A percentile compares a stretch with the other conserved stretches of the same genome.
phyloP scores from a whole-genome alignment of 805 yeast genomes.

The Metschnikowia similis region DNA sequence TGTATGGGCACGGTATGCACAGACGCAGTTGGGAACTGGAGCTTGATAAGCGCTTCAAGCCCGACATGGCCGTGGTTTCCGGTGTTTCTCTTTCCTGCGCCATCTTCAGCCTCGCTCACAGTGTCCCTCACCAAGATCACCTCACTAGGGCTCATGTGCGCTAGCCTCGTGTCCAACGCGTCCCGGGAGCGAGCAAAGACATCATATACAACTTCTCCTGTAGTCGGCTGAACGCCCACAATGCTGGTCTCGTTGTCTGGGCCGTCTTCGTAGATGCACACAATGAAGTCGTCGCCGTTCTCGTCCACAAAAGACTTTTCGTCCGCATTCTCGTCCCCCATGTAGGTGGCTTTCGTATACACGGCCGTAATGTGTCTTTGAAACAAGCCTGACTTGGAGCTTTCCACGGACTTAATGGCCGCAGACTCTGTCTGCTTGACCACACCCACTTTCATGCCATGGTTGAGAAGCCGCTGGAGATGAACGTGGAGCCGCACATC shows the following conservation, averaged over 20 bases:
- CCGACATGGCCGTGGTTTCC: neutral
- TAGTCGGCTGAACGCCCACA: conserved; percentile 62
- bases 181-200: conserved; percentile 60
- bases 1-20: conserved; percentile 5
- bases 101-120: conserved; percentile 19
- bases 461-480: conserved; percentile 63
- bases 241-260: conserved; percentile 29
- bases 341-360: conserved; percentile 80
- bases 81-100: conserved; percentile 23
- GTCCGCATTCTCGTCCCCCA: conserved; percentile 46
- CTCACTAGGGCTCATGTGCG: conserved; percentile 76
- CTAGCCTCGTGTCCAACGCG: conserved; percentile 68
- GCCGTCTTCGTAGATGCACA: conserved; percentile 34
- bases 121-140: conserved; percentile 45
- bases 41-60: conserved; percentile 19
- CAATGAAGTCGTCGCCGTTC: conserved; percentile 34
- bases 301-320: neutral
- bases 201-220: conserved; percentile 77
- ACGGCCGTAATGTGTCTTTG: conserved; percentile 64
- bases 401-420: conserved; percentile 59
- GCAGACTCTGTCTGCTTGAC: conserved; percentile 83
- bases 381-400: conserved; percentile 50
- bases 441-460: conserved; percentile 79
- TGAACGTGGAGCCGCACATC: conserved; percentile 70
- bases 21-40: conserved; percentile 15